phyloP scores from a whole-genome alignment of 176 grass and related monocot genomes.

The Luzula sylvatica region DNA sequence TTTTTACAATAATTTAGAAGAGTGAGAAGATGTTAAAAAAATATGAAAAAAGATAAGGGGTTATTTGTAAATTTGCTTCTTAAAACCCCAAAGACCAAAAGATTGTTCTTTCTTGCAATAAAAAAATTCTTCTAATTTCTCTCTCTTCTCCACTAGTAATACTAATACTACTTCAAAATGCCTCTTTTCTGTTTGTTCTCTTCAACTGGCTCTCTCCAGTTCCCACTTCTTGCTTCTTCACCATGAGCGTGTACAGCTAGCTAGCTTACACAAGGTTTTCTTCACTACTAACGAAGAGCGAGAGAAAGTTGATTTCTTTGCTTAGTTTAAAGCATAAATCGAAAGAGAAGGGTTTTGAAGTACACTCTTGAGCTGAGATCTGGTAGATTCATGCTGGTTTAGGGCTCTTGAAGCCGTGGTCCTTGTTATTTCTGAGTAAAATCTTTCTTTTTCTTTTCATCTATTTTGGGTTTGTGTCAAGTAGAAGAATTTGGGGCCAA shows the following conservation, averaged over 20 bases:
- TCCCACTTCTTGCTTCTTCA: constrained; percentile 2
- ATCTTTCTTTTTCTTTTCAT: constrained; percentile 4
- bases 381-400: constrained; percentile 7
- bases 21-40: no score
- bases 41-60: no score
- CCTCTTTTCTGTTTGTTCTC: not conserved
- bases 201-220: not conserved
- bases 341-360: not conserved
- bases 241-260: not conserved
- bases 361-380: constrained; percentile 17
- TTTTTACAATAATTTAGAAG: no score
- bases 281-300: not conserved
- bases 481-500: constrained; percentile 1
- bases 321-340: constrained; percentile 1
- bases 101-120: constrained; percentile 2
- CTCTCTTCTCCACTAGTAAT: constrained; percentile 1
- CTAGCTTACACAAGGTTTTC: not conserved
- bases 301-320: constrained; percentile 13
- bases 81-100: not conserved
- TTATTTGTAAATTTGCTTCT: not conserved
- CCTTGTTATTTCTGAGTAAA: constrained; percentile 4
- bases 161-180: not conserved
- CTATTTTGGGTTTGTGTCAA: constrained; percentile 3
- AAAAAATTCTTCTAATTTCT: constrained; percentile 17
- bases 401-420: constrained; percentile 1